These are phyloP conservation scores for Hypoxylon lienhwacheense DNA, from an alignment of 495 filamentous ascomycete species.

Conservation along the genomic window DNA sequence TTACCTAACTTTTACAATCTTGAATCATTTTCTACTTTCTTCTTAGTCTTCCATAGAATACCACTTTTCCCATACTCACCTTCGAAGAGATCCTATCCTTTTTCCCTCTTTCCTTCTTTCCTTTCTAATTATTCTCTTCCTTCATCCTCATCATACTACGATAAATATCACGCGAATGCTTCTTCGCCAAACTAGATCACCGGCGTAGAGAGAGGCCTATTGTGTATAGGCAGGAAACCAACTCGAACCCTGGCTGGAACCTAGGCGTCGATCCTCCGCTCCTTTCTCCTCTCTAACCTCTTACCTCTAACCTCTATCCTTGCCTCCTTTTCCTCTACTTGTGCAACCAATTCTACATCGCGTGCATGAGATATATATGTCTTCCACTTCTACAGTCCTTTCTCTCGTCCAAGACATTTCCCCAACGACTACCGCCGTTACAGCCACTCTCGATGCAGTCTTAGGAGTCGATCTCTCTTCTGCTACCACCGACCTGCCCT, in stretches of 20 bases:
- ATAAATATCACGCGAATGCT: constrained; percentile 1
- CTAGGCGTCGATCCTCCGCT: constrained; percentile 31
- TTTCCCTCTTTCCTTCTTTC: constrained; percentile 11
- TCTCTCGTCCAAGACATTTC: constrained; percentile 15
- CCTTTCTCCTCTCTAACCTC: no score
- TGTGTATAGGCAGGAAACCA: constrained; percentile 7
- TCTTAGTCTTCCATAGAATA: no score
- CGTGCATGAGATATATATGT: constrained; percentile 29
- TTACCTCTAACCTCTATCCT: no score
- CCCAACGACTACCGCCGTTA: constrained; percentile 37
- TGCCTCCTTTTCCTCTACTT: constrained; percentile 2
- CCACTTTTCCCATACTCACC: no score
- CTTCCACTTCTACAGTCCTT: constrained; percentile 26
- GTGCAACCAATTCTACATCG: constrained; percentile 13
- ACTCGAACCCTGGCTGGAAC: constrained; percentile 33
- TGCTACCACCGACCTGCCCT: constrained; percentile 36
- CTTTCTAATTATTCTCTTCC: no score
- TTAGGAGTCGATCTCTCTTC: constrained; percentile 37
- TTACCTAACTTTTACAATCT: constrained; percentile 11
- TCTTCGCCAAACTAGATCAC: constrained; percentile 1
- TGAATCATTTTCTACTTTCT: constrained; percentile 3
- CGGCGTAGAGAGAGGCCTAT: constrained; percentile 6
- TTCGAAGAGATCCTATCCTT: constrained; percentile 4
- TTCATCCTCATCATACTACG: no score
- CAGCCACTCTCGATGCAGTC: constrained; percentile 30